Conservation (phyloP, 2,329 filamentous ascomycete species). For the Bipolaris sorokiniana region DNA sequence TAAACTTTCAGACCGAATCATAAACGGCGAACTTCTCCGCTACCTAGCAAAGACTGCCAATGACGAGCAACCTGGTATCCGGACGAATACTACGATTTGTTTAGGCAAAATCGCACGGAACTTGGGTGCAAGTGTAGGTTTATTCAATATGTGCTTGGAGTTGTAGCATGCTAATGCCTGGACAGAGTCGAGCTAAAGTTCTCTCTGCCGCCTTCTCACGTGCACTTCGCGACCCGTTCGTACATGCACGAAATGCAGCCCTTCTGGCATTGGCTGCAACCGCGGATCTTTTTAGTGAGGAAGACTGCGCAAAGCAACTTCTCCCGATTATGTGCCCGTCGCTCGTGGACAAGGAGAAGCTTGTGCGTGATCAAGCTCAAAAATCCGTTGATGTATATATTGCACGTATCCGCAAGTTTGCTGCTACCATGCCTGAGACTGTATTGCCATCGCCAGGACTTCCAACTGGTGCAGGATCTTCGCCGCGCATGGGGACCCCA, state of each 20-base stretch:
- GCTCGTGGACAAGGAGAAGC: slow-evolving; percentile 92
- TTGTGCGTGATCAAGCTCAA: slow-evolving; percentile 87
- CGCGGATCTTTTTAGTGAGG: slow-evolving; percentile 82
- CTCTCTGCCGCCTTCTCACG: slow-evolving; percentile 90
- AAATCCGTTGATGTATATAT: slow-evolving; percentile 90
- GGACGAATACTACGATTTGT: slow-evolving; percentile 98
- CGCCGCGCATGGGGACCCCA: slow-evolving; percentile 80
- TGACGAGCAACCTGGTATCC: slow-evolving; percentile 94
- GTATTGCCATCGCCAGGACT: slow-evolving; percentile 69
- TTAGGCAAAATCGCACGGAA: slow-evolving; percentile 94
- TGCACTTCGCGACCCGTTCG: slow-evolving; percentile 88
- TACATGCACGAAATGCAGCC: slow-evolving; percentile 89
- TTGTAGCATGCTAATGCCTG: slow-evolving; percentile 16
- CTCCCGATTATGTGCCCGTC: slow-evolving; percentile 83
- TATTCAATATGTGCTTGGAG: no score
- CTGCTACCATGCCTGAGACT: slow-evolving; percentile 78
- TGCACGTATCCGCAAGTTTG: slow-evolving; percentile 79
- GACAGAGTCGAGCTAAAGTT: slow-evolving; percentile 80
- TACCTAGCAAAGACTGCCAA: slow-evolving; percentile 95
- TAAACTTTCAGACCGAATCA: slow-evolving; percentile 88
- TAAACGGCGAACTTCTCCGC: slow-evolving; percentile 91
- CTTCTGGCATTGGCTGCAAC: slow-evolving; percentile 87
- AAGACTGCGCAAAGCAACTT: slow-evolving; percentile 84
- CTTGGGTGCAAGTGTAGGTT: slow-evolving; percentile 66
- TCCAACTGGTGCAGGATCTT: slow-evolving; percentile 53